Base-by-base conservation (phyloP, 768 basidiomycete species). In the button mushroom (Agaricus bisporus) region DNA sequence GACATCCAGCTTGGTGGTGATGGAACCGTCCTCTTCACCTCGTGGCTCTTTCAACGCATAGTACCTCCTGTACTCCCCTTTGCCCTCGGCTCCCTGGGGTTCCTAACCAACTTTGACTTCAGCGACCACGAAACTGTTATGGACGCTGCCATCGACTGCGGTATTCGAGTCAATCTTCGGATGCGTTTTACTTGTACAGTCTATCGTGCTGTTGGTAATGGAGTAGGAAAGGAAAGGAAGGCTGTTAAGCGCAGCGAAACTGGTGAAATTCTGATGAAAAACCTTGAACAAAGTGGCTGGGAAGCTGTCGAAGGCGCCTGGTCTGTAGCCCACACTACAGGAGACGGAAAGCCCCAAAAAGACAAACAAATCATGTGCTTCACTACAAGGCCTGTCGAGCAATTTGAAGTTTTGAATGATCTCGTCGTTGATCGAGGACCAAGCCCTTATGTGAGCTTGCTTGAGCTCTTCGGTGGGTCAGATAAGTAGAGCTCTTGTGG, bases 171-270 rank as follows among this genome's bases (percentile, higher is more conserved):
- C 52, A 99, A 99, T 67, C 76, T 99, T 12, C 88, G 97, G 46
- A 99, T 99, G 97, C 85, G 97, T 26, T 99, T 99, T 69, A 98
- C 95, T 7, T 98, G 97, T 69, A 98, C 97, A 5, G 91, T 99
- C 11, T 99, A 95, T 67, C 89, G 97, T 38, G 89, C 94, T 4
- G 83, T 97, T 41, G 78, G 82, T 22, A 80, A 82, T 12, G 88
- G 88, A 63, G 79, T 85, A 55, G 79, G 81, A 20, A 82, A 75
- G 61, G 71, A 76, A 44, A 77, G 83, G 22, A 86, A 88, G 56
- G 97, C 95, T 0, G 85, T 98, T 48, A 94, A 95, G 72, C 92
- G 88, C 61, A 91, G 82, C 2, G 88, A 91, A 57, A 95, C 93
- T 1, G 97, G 97, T 9, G 95, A 97, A 66, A 98, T 99, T 61